Evolutionary conservation across 192 early-diverging fungal species (phyloP).

Genomic region (Linderina pennispora): DNA sequence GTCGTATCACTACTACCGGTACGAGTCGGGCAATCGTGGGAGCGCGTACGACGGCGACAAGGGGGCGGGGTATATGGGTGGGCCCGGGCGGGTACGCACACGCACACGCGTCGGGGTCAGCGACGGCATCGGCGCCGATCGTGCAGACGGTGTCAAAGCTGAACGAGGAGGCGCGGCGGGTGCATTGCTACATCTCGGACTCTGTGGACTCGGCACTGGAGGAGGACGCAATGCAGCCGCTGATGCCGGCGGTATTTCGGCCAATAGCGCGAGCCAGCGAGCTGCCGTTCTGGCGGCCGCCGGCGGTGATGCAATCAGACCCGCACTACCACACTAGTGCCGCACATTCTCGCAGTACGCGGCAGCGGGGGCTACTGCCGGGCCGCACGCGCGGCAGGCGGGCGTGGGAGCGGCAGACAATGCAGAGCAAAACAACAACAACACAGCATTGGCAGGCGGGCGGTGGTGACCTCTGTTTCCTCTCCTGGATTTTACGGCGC

Average conservation of each 20-base stretch:
- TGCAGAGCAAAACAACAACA: no score
- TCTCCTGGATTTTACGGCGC: no score
- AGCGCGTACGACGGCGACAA: no score
- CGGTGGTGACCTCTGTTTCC: no score
- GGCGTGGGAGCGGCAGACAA: no score
- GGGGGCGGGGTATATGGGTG: neutral
- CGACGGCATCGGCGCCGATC: neutral
- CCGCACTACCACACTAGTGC: slow-evolving; percentile 48
- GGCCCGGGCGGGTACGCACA: neutral
- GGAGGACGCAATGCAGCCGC: slow-evolving; percentile 8
- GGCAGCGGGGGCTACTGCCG: no score
- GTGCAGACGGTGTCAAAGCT: slow-evolving; percentile 27
- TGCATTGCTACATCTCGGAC: slow-evolving; percentile 43
- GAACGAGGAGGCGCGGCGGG: slow-evolving; percentile 20
- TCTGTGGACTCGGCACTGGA: no score
- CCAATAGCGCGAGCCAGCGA: slow-evolving; percentile 4
- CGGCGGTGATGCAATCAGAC: slow-evolving; percentile 38
- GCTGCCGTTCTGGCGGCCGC: slow-evolving; percentile 48
- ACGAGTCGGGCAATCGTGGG: no score
- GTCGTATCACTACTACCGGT: no score
- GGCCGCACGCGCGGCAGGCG: no score
- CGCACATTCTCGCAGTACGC: no score
- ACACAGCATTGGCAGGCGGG: no score
- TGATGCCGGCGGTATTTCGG: slow-evolving; percentile 17
- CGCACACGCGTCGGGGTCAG: neutral